These are phyloP conservation scores for Alternaria triticimaculans DNA, from an alignment of 2,329 filamentous ascomycete species.

Conservation along the genomic window DNA sequence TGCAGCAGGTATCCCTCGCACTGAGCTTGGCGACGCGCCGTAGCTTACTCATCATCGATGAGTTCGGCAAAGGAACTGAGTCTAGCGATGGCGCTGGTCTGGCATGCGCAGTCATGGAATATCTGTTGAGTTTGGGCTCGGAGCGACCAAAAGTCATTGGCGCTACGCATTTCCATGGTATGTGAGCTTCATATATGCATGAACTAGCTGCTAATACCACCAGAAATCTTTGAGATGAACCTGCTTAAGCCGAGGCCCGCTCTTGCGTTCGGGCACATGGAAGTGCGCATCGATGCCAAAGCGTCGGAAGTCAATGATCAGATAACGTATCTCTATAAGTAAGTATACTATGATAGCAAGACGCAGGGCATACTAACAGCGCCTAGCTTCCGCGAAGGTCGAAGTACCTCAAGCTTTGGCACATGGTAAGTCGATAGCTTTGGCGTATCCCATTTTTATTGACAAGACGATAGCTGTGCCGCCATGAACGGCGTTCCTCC, in stretches of 20 bases:
- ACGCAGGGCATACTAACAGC: constrained; percentile 15
- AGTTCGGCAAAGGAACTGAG: constrained; percentile 79
- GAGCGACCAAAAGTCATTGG: constrained; percentile 65
- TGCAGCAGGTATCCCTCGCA: constrained; percentile 84
- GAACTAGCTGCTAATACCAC: constrained; percentile 52
- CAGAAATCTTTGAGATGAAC: constrained; percentile 73
- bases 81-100: constrained; percentile 69
- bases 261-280: constrained; percentile 73
- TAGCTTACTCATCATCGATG: constrained; percentile 88
- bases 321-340: constrained; percentile 76
- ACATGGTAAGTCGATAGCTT: constrained; percentile 57
- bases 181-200: constrained; percentile 37
- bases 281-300: constrained; percentile 66
- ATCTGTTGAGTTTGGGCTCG: constrained; percentile 59
- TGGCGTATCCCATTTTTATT: neutral
- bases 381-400: constrained; percentile 62
- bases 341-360: constrained; percentile 23
- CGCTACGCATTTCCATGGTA: constrained; percentile 69
- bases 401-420: constrained; percentile 83
- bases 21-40: constrained; percentile 75
- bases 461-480: constrained; percentile 66
- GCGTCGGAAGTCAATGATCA: constrained; percentile 64
- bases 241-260: constrained; percentile 60
- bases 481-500: constrained; percentile 81
- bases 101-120: constrained; percentile 66